A percentile compares a stretch with the other conserved stretches of the same genome.
Evolutionary conservation across 768 basidiomycete species (phyloP).

Genomic region (Tubosaeta sp.): DNA sequence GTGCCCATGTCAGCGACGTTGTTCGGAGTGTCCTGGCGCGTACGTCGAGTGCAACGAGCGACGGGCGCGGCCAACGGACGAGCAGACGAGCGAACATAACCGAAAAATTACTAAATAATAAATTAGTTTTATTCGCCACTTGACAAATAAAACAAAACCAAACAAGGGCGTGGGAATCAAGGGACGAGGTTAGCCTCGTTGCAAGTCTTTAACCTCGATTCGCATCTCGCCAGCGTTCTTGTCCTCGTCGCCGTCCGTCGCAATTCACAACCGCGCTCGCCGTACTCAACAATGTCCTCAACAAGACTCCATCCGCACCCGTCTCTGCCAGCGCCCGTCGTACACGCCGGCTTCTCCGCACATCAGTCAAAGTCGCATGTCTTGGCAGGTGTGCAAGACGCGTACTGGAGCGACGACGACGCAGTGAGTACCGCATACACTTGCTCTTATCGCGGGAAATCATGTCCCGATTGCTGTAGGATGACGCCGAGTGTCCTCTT

Average conservation of each 20-base stretch:
- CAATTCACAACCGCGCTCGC: slow-evolving; percentile 1
- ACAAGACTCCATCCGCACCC: slow-evolving; percentile 57
- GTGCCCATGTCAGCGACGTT: slow-evolving; percentile 8
- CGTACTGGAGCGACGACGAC: slow-evolving; percentile 95
- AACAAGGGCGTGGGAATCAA: slow-evolving; percentile 24
- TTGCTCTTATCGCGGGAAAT: slow-evolving; percentile 9
- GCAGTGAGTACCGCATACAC: slow-evolving; percentile 44
- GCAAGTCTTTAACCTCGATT: slow-evolving; percentile 19
- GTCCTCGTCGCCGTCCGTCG: slow-evolving; percentile 18
- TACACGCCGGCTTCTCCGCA: slow-evolving; percentile 65
- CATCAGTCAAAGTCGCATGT: slow-evolving; percentile 83
- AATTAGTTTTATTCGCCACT: slow-evolving; percentile 5
- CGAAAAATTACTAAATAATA: neutral
- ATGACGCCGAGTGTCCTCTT: slow-evolving; percentile 96
- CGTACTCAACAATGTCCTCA: slow-evolving; percentile 40
- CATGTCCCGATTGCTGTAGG: slow-evolving; percentile 47
- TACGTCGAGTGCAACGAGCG: slow-evolving; percentile 7
- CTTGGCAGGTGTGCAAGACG: slow-evolving; percentile 88
- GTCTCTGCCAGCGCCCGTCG: slow-evolving; percentile 68
- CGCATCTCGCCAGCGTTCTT: slow-evolving; percentile 9
- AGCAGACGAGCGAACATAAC: slow-evolving; percentile 25
- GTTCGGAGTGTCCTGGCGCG: slow-evolving; percentile 12
- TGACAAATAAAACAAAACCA: slow-evolving; percentile 14
- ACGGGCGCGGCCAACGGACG: slow-evolving; percentile 19
- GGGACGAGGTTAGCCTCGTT: slow-evolving; percentile 21